Evolutionary conservation across 257 asterid species (phyloP), one percentile per base, ranked within the genome.

Genomic region (Solanum gracilifrons): DNA sequence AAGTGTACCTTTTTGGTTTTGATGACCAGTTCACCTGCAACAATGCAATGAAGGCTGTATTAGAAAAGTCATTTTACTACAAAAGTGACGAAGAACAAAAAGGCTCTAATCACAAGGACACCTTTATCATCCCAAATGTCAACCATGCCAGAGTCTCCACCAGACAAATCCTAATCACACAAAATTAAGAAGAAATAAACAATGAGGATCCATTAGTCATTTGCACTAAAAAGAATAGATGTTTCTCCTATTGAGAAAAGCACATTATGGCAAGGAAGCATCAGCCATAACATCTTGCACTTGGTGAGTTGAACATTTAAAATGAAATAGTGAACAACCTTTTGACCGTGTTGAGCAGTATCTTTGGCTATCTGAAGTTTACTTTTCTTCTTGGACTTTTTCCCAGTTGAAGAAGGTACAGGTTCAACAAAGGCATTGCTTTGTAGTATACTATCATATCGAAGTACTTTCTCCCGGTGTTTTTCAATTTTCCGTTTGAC

Each of bases 401-500:
- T 95, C 84, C 92, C 96, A 62, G 82, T 87, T 15, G 98, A 95
- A 23, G 98, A 93, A 12, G 98, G 99, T 86, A 96, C 86, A 33
- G 97, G 91, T 89, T 96, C 87, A 86, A 96, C 88, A 89, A 94
- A 95, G 55, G 96, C 94, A 87, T 95, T 97, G 86, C 92, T 93
- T 90, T 95, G 97, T 88, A 97, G 87, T 87, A 97, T 29, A 90
- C 98, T 97, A 27, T 97, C 98, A 88, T 89, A 90, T 15, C 93
- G 94, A 71, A 97, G 93, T 35, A 95, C 98, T 87, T 92, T 94
- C 62, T 93, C 96, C 90, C 98, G 90, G 88, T 88, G 93, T 88
- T 96, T 97, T 88, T 97, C 99, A 88, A 97, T 96, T 94, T 96
- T 97, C 31, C 96, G 92, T 90, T 91, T 95, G 62, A 89, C 95